phyloP scores from a whole-genome alignment of 768 basidiomycete species.

The Boletus reticuloceps region DNA sequence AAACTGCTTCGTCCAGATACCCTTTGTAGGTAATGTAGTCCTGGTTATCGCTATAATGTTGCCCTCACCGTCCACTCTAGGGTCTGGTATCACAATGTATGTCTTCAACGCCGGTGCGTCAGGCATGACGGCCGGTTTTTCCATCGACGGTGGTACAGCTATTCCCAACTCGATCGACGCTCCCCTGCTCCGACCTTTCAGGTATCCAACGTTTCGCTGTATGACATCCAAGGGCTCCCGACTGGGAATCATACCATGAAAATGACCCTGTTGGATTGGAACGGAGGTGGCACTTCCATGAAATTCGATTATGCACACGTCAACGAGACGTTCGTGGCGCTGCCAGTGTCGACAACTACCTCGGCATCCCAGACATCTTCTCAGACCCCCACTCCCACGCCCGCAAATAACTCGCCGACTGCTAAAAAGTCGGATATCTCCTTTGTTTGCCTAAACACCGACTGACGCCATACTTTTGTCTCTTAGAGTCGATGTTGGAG shows the following conservation, averaged over 20 bases:
- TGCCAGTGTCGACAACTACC: neutral
- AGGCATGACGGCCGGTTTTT: slow-evolving; percentile 24
- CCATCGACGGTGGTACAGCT: slow-evolving; percentile 12
- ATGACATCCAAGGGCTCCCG: slow-evolving; percentile 14
- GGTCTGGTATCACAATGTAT: slow-evolving; percentile 28
- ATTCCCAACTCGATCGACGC: neutral
- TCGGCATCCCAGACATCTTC: neutral
- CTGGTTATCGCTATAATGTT: neutral
- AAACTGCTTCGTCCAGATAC: slow-evolving; percentile 16
- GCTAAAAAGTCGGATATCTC: slow-evolving; percentile 8
- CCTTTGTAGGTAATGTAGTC: slow-evolving; percentile 16
- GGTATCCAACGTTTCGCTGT: slow-evolving; percentile 20
- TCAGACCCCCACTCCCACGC: neutral
- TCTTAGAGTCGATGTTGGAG: slow-evolving; percentile 14
- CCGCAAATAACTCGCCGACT: neutral
- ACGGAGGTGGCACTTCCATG: slow-evolving; percentile 15
- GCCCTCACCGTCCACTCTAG: slow-evolving; percentile 3
- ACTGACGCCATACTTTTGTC: neutral
- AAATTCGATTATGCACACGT: slow-evolving; percentile 27
- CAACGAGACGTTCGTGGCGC: slow-evolving; percentile 20
- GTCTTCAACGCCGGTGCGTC: slow-evolving; percentile 18
- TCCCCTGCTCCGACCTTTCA: slow-evolving; percentile 18
- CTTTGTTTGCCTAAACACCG: neutral
- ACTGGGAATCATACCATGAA: slow-evolving; percentile 16
- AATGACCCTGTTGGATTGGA: slow-evolving; percentile 24